Evolutionary conservation across 495 filamentous ascomycete species (phyloP).

Genomic region (Tuber melanosporum): DNA sequence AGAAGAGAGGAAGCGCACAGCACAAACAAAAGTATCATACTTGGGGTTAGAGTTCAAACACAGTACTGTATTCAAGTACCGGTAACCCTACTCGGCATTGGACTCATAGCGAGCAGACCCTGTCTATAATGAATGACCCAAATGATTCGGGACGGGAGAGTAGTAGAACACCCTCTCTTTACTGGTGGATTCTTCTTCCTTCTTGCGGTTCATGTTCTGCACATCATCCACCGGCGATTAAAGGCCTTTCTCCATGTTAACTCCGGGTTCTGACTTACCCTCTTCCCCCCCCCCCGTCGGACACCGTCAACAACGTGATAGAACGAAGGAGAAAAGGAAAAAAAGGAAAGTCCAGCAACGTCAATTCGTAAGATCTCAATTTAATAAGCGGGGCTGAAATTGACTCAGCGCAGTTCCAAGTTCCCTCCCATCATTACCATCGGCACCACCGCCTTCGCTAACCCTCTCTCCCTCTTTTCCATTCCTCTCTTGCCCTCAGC

Average conservation of each 20-base stretch:
- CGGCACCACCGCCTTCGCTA: neutral
- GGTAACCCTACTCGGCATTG: neutral
- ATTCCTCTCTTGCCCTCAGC: neutral
- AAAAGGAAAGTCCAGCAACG: neutral
- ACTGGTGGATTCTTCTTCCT: neutral
- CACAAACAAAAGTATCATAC: neutral
- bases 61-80: neutral
- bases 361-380: neutral
- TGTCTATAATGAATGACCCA: neutral
- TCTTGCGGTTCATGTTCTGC: neutral
- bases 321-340: neutral
- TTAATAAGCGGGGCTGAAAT: constrained; percentile 5
- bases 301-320: neutral
- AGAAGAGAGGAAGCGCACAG: neutral
- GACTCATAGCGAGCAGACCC: neutral
- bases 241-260: neutral
- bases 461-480: neutral
- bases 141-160: no score
- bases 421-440: constrained; percentile 1
- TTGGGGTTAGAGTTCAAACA: neutral
- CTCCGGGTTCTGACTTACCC: neutral
- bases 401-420: neutral
- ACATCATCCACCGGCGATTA: neutral
- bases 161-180: neutral
- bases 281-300: neutral